Evolutionary conservation across 202 grass and related monocot species (phyloP).

Genomic region (Digitaria exilis): DNA sequence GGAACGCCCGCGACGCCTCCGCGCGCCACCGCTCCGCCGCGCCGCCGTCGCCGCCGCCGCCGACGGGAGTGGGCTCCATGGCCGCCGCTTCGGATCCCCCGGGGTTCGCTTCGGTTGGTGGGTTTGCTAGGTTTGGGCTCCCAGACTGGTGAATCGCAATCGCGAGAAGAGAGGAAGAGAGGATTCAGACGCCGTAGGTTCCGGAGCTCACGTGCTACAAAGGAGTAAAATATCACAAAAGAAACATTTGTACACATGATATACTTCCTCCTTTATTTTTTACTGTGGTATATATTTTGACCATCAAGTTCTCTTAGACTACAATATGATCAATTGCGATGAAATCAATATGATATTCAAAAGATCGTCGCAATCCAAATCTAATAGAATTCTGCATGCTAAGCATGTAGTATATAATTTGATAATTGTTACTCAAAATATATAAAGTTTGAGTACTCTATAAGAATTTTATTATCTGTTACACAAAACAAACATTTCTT

Average conservation of each 20-base stretch:
- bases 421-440: too few relatives aligned
- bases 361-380: too few relatives aligned
- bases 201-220: slow-evolving; percentile 11
- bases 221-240: neutral
- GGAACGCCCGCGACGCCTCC: slow-evolving; percentile 64
- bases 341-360: too few relatives aligned
- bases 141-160: slow-evolving; percentile 17
- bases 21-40: slow-evolving; percentile 55
- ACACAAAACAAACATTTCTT: neutral
- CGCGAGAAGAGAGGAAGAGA: neutral
- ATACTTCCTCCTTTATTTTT: too few relatives aligned
- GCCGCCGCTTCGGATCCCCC: slow-evolving; percentile 12
- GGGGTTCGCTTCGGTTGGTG: neutral
- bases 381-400: too few relatives aligned
- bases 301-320: too few relatives aligned
- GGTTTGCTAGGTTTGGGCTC: slow-evolving; percentile 29
- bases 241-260: too few relatives aligned
- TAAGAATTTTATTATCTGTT: neutral
- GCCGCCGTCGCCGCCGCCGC: slow-evolving; percentile 36
- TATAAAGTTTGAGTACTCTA: too few relatives aligned
- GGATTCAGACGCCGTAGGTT: neutral
- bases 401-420: too few relatives aligned
- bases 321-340: too few relatives aligned
- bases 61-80: slow-evolving; percentile 45
- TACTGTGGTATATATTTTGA: too few relatives aligned